Conservation (phyloP, 2,329 filamentous ascomycete species). For the Atkinsonella hypoxylon region DNA sequence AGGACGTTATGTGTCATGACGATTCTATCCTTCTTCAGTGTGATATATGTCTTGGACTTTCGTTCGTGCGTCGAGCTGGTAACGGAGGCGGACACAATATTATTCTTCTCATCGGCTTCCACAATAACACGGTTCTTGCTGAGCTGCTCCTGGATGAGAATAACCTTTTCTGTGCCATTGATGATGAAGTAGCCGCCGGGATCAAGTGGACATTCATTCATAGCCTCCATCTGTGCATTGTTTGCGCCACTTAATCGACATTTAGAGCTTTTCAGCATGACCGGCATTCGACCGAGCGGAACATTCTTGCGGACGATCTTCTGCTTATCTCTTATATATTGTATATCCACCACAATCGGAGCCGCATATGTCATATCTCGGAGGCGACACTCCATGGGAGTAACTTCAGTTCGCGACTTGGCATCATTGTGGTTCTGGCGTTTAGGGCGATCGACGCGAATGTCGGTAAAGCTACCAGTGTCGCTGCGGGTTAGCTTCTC, state of each 20-base stretch:
- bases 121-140: constrained; percentile 99
- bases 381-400: constrained; percentile 90
- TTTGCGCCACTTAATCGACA: constrained; percentile 76
- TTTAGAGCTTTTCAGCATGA: constrained; percentile 94
- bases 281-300: constrained; percentile 78
- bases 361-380: constrained; percentile 98
- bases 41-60: constrained; percentile 95
- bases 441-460: constrained; percentile 72
- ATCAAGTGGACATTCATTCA: constrained; percentile 93
- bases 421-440: constrained; percentile 64
- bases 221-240: constrained; percentile 76
- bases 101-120: constrained; percentile 83
- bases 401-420: constrained; percentile 62
- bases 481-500: neutral
- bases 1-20: constrained; percentile 87
- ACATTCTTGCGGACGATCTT: constrained; percentile 65
- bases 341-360: constrained; percentile 84
- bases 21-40: constrained; percentile 86
- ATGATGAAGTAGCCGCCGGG: constrained; percentile 98
- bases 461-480: constrained; percentile 58
- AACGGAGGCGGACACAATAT: constrained; percentile 86
- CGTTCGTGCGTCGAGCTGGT: constrained; percentile 96
- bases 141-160: constrained; percentile 93
- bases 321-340: constrained; percentile 73
- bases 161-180: constrained; percentile 95